Percentiles rank a stretch among this genome's conserved stretches.
phyloP scores from a whole-genome alignment of 257 asterid species.

The Ligustrum vulgare region DNA sequence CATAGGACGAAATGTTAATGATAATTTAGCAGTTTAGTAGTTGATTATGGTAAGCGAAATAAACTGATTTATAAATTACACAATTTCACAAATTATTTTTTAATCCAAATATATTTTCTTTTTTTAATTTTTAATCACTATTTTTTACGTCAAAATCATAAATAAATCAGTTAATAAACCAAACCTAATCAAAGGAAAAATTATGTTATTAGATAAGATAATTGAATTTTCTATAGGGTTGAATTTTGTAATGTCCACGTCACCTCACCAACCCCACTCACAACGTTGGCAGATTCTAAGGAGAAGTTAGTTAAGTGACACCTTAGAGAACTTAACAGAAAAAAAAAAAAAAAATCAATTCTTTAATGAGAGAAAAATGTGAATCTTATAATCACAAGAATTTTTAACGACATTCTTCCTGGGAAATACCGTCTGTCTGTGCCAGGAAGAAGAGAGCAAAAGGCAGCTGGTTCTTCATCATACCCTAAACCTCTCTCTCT shows the following conservation, averaged over 20 bases:
- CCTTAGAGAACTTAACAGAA: slow-evolving; percentile 1
- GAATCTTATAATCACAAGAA: background rate
- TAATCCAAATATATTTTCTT: no score
- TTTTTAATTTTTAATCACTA: no score
- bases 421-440: slow-evolving; percentile 45
- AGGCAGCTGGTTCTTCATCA: slow-evolving; percentile 50
- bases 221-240: background rate
- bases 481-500: slow-evolving; percentile 24
- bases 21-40: no score
- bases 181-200: no score
- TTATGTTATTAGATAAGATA: no score
- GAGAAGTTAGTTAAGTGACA: slow-evolving; percentile 6
- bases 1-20: no score
- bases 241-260: slow-evolving; percentile 26
- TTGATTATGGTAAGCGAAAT: no score
- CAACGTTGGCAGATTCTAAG: background rate
- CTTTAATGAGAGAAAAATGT: background rate
- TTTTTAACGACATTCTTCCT: slow-evolving; percentile 21
- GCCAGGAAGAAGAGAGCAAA: slow-evolving; percentile 27
- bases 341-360: background rate
- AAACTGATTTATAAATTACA: no score
- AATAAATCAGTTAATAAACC: no score
- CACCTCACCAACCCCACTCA: background rate
- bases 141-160: no score
- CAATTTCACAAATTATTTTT: no score